Conservation (phyloP, 2,329 filamentous ascomycete species). For the Decorospora gaudefroyi region DNA sequence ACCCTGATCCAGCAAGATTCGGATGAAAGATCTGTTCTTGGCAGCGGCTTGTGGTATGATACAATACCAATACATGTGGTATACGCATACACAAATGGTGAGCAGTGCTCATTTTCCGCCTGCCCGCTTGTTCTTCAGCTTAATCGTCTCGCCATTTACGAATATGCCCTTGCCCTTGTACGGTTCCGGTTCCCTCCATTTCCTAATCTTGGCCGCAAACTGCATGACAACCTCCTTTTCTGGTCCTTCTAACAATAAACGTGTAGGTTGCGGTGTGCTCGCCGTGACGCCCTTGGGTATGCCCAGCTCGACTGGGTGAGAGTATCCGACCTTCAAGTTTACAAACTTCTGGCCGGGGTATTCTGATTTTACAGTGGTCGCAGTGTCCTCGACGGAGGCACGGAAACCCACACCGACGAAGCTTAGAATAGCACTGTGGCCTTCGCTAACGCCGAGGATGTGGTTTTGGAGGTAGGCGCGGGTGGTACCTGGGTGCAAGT, state of each 20-base stretch:
- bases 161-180: slow-evolving; percentile 99
- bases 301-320: slow-evolving; percentile 88
- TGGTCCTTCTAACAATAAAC: slow-evolving; percentile 84
- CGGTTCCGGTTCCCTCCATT: slow-evolving; percentile 90
- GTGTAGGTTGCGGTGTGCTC: slow-evolving; percentile 85
- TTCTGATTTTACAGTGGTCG: slow-evolving; percentile 66
- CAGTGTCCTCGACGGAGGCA: slow-evolving; percentile 79
- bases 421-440: slow-evolving; percentile 89
- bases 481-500: slow-evolving; percentile 68
- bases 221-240: slow-evolving; percentile 86
- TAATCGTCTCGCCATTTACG: slow-evolving; percentile 96
- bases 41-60: not conserved
- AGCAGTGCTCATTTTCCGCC: slow-evolving; percentile 44
- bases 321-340: slow-evolving; percentile 92
- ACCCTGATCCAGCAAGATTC: not conserved
- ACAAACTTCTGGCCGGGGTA: slow-evolving; percentile 87
- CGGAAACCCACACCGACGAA: slow-evolving; percentile 95
- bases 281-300: slow-evolving; percentile 83
- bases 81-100: slow-evolving; percentile 24
- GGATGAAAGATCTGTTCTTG: not conserved
- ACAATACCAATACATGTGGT: slow-evolving; percentile 20
- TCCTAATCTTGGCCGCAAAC: slow-evolving; percentile 85
- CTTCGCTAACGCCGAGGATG: slow-evolving; percentile 93
- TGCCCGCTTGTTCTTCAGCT: slow-evolving; percentile 86
- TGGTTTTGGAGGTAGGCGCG: slow-evolving; percentile 89